These are phyloP conservation scores for Podila verticillata DNA, from an alignment of 192 early-diverging fungal species.

Conservation along the genomic window DNA sequence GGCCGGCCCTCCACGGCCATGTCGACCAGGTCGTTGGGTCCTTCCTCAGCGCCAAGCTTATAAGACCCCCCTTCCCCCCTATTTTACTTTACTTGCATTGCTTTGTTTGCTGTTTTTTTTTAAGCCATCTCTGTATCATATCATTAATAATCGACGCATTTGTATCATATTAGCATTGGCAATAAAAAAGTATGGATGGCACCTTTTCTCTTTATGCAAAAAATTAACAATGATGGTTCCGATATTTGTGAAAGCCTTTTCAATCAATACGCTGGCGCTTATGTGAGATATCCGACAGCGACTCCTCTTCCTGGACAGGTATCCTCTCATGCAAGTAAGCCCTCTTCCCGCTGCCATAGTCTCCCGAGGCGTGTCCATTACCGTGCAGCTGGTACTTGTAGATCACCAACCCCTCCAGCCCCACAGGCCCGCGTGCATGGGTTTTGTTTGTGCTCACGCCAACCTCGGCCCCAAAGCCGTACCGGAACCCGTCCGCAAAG, in stretches of 20 bases:
- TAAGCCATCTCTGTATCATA: no score
- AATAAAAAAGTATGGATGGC: no score
- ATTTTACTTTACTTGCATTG: no score
- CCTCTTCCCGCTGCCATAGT: constrained; percentile 84
- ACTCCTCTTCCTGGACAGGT: constrained; percentile 30
- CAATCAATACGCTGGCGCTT: constrained; percentile 17
- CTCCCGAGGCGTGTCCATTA: constrained; percentile 82
- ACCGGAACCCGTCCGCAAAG: constrained; percentile 98
- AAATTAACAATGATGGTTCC: background rate
- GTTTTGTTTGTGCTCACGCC: constrained; percentile 99
- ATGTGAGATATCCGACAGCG: constrained; percentile 7
- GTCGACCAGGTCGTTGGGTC: no score
- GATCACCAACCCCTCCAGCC: constrained; percentile 96
- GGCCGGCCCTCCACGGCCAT: no score
- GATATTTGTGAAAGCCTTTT: background rate
- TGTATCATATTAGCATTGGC: no score
- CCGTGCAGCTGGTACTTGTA: constrained; percentile 97
- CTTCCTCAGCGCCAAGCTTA: no score
- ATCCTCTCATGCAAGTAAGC: constrained; percentile 79
- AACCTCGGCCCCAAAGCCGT: constrained; percentile 98
- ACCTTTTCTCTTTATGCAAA: background rate
- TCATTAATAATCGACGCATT: no score
- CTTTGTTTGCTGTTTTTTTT: no score
- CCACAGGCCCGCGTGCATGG: constrained; percentile 97
- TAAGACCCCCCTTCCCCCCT: no score